Base-by-base conservation (phyloP, 139 green algal genomes). In the Chlamydomonas sp. region DNA sequence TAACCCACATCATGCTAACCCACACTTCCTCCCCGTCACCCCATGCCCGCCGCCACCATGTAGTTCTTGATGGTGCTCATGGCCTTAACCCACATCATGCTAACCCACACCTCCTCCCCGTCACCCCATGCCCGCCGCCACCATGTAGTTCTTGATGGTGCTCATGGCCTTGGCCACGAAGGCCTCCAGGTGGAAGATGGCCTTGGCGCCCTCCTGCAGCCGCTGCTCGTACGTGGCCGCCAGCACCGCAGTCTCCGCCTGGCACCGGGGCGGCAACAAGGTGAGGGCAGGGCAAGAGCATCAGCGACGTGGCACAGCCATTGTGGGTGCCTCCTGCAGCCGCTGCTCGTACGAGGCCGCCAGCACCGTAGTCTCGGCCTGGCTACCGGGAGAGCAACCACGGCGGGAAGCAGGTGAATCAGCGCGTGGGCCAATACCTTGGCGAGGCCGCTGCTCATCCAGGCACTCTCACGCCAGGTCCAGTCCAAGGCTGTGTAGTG, bases 131-230 rank as follows among this genome's bases (percentile, higher is more conserved):
- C 73, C 63, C 67, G 63, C 77, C 8, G 92, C 90, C 31, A 94
- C 72, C 73, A 92, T 91, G 87, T 91, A 98, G 60, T 93, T 91
- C 90, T 99, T 99, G 92, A 99, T 99, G 2, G 94, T 89, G 60
- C 87, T 92, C 98, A 99, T 99, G 90, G 98, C 96, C 83, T 95
- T 97, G 10, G 98, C 98, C 31, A 98, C 94, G 89, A 99, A 99
- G 2, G 98, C 98, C 92, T 99, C 98, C 59, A 99, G 69, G 91
- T 99, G 98, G 80, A 99, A 98, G 85, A 99, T 99, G 49, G 97
- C 89, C 90, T 99, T 99, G 61, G 92, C 90, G n/a, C n/a, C n/a
- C n/a, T n/a, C 91, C 91, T 97, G 93, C 90, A 99, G 80, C 6
- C 98, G 93, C 88, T 98, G 96, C 91, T 99, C 98, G 78, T 97